These are phyloP conservation scores for Tetrahymena thermophila DNA, from an alignment of 73 alveolate species.

Conservation along the genomic window DNA sequence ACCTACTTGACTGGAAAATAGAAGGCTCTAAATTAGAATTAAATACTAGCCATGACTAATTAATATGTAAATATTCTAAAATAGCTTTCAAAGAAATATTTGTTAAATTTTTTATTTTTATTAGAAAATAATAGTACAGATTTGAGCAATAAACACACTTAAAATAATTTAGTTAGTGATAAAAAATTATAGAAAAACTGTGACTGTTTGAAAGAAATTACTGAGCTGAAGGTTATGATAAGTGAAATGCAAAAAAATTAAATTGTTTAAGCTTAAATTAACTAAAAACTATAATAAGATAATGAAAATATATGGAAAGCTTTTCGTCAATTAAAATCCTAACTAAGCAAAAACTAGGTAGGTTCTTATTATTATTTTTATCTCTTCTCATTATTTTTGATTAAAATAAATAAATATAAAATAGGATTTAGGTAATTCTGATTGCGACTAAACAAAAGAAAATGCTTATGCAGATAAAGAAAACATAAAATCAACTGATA, in stretches of 20 bases:
- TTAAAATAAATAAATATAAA: too few relatives aligned
- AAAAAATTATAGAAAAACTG: neutral
- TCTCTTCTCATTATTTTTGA: too few relatives aligned
- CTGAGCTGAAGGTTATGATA: neutral
- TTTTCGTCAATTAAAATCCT: neutral
- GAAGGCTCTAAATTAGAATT: neutral
- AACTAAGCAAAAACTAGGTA: neutral
- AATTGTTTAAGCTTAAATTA: neutral
- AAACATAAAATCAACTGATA: neutral
- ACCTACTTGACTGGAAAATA: neutral
- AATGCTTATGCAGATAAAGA: neutral
- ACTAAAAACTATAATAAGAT: neutral
- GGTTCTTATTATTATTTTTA: too few relatives aligned
- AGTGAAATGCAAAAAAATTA: neutral
- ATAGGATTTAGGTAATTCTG: neutral
- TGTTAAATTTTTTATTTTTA: neutral
- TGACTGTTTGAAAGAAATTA: neutral
- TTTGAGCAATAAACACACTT: neutral
- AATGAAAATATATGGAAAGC: neutral
- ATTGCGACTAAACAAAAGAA: neutral
- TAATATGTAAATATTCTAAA: neutral
- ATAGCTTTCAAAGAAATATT: neutral
- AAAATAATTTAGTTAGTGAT: neutral
- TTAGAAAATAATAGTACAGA: neutral
- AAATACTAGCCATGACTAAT: neutral